These are phyloP conservation scores for Lotus japonicus DNA, from an alignment of 306 rosid genomes.

Conservation along the genomic window DNA sequence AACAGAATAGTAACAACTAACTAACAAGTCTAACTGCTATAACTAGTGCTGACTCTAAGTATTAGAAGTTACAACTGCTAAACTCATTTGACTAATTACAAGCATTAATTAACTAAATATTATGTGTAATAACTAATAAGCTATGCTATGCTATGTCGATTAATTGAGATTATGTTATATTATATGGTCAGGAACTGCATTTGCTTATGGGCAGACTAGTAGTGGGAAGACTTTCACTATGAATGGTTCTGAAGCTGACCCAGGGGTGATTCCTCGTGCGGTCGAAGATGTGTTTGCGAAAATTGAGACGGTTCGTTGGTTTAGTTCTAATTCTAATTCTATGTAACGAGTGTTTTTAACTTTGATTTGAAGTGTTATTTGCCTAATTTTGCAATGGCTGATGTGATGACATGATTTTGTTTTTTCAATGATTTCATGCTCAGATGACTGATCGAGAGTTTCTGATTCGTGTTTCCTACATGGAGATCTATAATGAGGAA, in stretches of 20 bases:
- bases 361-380: neutral
- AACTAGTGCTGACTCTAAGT: no score
- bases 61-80: no score
- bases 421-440: neutral
- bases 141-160: neutral
- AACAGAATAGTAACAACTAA: no score
- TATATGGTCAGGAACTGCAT: conserved; percentile 71
- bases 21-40: no score
- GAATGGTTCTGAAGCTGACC: conserved; percentile 81
- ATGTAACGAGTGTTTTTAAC: neutral
- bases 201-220: conserved; percentile 98
- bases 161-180: neutral
- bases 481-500: conserved; percentile 97
- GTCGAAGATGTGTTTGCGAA: conserved; percentile 72
- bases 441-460: conserved; percentile 80
- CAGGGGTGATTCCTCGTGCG: conserved; percentile 75
- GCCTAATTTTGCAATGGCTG: neutral
- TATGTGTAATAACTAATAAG: no score
- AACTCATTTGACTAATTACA: no score
- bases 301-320: conserved; percentile 52
- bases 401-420: conserved; percentile 5
- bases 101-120: no score
- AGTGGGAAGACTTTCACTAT: conserved; percentile 99
- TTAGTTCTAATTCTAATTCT: neutral
- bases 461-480: conserved; percentile 81